These are phyloP conservation scores for Huntiella bhutanensis DNA, from an alignment of 2,329 filamentous ascomycete genomes.

Conservation along the genomic window DNA sequence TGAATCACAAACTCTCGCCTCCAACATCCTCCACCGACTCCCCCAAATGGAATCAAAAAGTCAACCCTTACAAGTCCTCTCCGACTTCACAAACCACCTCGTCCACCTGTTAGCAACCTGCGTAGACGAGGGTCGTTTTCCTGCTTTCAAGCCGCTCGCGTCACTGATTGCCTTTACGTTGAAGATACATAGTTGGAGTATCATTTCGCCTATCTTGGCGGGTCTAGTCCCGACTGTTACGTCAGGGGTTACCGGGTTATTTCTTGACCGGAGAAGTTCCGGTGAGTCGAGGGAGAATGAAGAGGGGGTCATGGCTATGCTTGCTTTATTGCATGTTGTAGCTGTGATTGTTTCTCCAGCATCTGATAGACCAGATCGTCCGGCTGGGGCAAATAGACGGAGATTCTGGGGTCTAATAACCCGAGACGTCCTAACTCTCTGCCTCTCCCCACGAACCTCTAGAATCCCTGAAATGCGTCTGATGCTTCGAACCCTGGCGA, in stretches of 20 bases:
- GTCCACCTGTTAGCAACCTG: conserved; percentile 52
- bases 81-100: conserved; percentile 44
- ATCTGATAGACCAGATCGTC: conserved; percentile 16
- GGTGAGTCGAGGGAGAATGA: conserved; percentile 10
- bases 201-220: conserved; percentile 39
- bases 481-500: conserved; percentile 47
- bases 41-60: conserved; percentile 32
- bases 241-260: conserved; percentile 1
- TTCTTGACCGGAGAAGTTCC: background rate
- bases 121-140: conserved; percentile 40
- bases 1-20: conserved; percentile 33
- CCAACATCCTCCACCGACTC: conserved; percentile 49
- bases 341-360: conserved; percentile 38
- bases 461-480: conserved; percentile 40
- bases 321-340: conserved; percentile 37
- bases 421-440: conserved; percentile 45
- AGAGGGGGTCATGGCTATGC: conserved; percentile 9
- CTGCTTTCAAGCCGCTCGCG: conserved; percentile 45
- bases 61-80: conserved; percentile 35
- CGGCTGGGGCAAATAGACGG: conserved; percentile 15
- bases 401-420: conserved; percentile 51
- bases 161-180: conserved; percentile 46
- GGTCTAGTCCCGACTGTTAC: conserved; percentile 27
- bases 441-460: conserved; percentile 43
- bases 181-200: conserved; percentile 37